Base-by-base conservation (phyloP, 495 filamentous ascomycete species). In the Hypomontagnella submonticulosa region DNA sequence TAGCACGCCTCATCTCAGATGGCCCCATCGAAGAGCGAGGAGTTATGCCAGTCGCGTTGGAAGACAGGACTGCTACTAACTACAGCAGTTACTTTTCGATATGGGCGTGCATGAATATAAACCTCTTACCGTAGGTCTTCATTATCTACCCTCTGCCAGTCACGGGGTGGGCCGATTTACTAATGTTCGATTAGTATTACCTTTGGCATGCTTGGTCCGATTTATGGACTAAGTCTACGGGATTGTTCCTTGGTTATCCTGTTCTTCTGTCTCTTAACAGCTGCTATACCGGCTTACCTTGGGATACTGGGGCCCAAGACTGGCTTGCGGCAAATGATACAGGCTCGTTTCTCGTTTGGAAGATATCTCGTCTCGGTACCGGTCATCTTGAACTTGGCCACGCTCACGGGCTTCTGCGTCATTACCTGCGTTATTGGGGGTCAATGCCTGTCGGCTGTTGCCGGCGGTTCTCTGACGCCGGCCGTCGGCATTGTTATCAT, bases 251-350 rank as follows among this genome's bases (percentile, higher is more conserved):
- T 87, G 23, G 74, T 85, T 47, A 85, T 87, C 47, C 50, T 87
- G 11, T 85, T 87, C 75, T 85, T 86, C 66, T 81, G 78, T 34
- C 66, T 86, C 18, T 52, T 85, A 41, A 79, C 78, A 4, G 80
- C 82, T 0, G 52, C 77, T 3, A 70, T 81, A 3, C 79, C 81
- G n/a, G 82, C 81, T 3, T 86, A 83, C 53, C 76, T 85, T 18
- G 78, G 75, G 30, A 84, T 79, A 6, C 71, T 83, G 54, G 82
- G 82, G 0, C 79, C 84, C 3, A 77, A 81, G 47, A 80, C 79
- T 1, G 84, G 84, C 6, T 71, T 86, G 72, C 76, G 84, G 6
- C 84, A 85, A 70, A 85, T 86, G 80, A 74, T 85, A 1, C 77
- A 84, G 63, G 83, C 83, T 5, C 76, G 84, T 5, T 86, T 78